Percentiles rank a stretch among this genome's conserved stretches.
Conservation (phyloP, 495 filamentous ascomycete genomes). For the Penicillium fimorum region DNA sequence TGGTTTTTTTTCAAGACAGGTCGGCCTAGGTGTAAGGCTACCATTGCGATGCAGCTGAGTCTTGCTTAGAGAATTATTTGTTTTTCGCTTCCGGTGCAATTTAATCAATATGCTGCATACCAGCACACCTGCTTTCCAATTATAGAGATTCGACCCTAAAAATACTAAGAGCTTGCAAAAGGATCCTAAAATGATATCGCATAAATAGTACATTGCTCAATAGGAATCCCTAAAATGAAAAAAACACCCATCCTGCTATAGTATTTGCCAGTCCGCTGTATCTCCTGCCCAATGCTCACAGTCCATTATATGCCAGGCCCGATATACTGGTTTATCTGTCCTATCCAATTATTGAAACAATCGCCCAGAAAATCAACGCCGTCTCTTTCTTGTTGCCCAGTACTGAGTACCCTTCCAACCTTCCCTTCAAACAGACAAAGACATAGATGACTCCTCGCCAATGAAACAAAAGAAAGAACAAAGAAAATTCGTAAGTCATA, state of each 20-base stretch:
- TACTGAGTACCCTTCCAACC: background rate
- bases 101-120: slow-evolving; percentile 13
- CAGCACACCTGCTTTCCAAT: background rate
- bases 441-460: background rate
- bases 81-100: slow-evolving; percentile 15
- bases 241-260: background rate
- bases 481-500: slow-evolving; percentile 19
- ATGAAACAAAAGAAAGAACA: slow-evolving; percentile 7
- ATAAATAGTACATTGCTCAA: slow-evolving; percentile 9
- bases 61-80: slow-evolving; percentile 22
- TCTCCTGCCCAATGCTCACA: slow-evolving; percentile 11
- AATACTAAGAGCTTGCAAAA: background rate
- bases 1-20: slow-evolving; percentile 21
- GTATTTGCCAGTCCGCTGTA: slow-evolving; percentile 2
- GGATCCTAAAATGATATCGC: background rate
- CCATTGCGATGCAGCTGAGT: slow-evolving; percentile 13
- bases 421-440: background rate
- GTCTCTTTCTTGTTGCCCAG: background rate
- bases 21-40: slow-evolving; percentile 18
- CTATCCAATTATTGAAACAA: background rate
- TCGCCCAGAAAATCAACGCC: slow-evolving; percentile 9
- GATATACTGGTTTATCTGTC: background rate
- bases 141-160: background rate
- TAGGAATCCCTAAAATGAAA: background rate
- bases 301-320: background rate